Percentiles rank a stretch among this genome's conserved stretches.
Conservation (phyloP, 441 rosid species). For the Gossypium laxum region DNA sequence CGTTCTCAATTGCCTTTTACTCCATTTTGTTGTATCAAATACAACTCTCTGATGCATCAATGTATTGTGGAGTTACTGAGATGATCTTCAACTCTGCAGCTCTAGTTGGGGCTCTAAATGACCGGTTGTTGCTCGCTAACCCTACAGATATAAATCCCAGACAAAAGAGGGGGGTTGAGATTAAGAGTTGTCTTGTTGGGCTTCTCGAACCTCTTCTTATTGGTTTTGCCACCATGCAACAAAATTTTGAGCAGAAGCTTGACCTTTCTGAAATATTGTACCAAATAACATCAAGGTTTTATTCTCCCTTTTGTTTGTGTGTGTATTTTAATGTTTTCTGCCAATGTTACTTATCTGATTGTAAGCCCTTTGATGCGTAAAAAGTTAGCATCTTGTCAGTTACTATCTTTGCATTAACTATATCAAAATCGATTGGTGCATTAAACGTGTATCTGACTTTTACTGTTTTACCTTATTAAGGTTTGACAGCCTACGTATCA, state of each 20-base stretch:
- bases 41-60: neutral
- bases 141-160: conserved; percentile 84
- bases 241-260: conserved; percentile 80
- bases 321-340: neutral
- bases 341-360: neutral
- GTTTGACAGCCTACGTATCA: conserved; percentile 90
- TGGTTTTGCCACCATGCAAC: conserved; percentile 97
- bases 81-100: conserved; percentile 36
- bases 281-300: conserved; percentile 91
- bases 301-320: conserved; percentile 9
- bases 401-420: conserved; percentile 1
- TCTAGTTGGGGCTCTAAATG: conserved; percentile 87
- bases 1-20: conserved; percentile 1
- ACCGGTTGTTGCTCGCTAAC: conserved; percentile 73
- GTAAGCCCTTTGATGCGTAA: neutral
- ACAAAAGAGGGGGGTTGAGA: conserved; percentile 81
- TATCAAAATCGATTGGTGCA: conserved; percentile 3
- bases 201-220: conserved; percentile 94
- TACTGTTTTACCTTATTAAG: conserved; percentile 34
- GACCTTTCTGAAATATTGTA: conserved; percentile 82
- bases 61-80: conserved; percentile 16
- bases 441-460: conserved; percentile 23
- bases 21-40: conserved; percentile 1
- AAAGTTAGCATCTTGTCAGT: neutral
- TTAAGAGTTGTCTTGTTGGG: conserved; percentile 90